phyloP scores from a whole-genome alignment of 768 basidiomycete genomes.

The Postia placenta region DNA sequence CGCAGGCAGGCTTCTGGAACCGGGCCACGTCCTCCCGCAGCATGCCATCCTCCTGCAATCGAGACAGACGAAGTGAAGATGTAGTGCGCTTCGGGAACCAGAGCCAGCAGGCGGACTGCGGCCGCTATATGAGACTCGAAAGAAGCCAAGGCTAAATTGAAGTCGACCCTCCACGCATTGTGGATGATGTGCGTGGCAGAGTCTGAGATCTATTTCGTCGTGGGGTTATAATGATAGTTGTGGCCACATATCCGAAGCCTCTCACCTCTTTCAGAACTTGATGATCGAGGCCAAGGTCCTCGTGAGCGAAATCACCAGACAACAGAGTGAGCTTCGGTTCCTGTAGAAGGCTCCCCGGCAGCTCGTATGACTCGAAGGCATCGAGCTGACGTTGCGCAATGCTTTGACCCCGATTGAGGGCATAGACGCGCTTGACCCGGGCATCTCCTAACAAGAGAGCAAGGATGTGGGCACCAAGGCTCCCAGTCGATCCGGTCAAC shows the following conservation, averaged over 20 bases:
- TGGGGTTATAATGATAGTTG: too few relatives aligned
- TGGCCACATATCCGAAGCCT: too few relatives aligned
- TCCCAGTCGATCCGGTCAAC: conserved; percentile 29
- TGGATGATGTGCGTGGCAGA: conserved; percentile 18
- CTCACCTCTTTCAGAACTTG: conserved; percentile 13
- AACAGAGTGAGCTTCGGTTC: conserved; percentile 12
- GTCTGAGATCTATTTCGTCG: conserved; percentile 3
- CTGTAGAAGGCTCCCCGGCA: conserved; percentile 9
- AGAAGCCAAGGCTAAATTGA: conserved; percentile 27
- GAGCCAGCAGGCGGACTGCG: conserved; percentile 26
- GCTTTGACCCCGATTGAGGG: conserved; percentile 17
- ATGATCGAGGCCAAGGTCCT: conserved; percentile 13
- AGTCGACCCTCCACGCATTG: conserved; percentile 39
- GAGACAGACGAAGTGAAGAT: conserved; percentile 30
- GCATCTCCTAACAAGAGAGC: conserved; percentile 14
- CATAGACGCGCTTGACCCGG: conserved; percentile 19
- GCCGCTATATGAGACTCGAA: conserved; percentile 28
- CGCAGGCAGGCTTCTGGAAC: conserved; percentile 22
- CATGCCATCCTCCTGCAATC: conserved; percentile 18
- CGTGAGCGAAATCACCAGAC: conserved; percentile 14
- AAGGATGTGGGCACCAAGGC: conserved; percentile 24
- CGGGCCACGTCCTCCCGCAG: conserved; percentile 3
- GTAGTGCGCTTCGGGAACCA: conserved; percentile 24
- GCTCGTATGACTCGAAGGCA: conserved; percentile 12
- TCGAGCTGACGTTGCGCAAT: conserved; percentile 10